These are phyloP conservation scores for Mycena capillaripes DNA, from an alignment of 768 basidiomycete species.

Conservation along the genomic window DNA sequence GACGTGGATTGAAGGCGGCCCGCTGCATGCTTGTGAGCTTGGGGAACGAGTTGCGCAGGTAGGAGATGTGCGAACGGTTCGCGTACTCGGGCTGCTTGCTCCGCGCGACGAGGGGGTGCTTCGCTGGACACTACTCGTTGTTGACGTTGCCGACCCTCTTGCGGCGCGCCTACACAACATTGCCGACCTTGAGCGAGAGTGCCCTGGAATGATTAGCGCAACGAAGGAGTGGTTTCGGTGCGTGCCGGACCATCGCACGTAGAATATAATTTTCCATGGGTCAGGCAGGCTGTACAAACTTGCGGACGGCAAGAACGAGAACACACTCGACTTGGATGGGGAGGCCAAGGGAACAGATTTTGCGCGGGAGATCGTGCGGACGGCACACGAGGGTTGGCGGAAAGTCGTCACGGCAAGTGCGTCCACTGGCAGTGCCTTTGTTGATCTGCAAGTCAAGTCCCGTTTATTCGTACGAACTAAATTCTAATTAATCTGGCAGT, in stretches of 20 bases:
- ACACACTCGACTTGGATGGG: conserved; percentile 85
- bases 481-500: conserved; percentile 50
- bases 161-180: conserved; percentile 84
- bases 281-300: conserved; percentile 66
- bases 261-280: not conserved
- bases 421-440: not conserved
- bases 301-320: conserved; percentile 80
- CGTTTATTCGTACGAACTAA: not conserved
- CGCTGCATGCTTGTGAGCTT: conserved; percentile 83
- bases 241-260: not conserved
- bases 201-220: conserved; percentile 82
- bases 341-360: conserved; percentile 90
- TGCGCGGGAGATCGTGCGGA: conserved; percentile 84
- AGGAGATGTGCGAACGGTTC: conserved; percentile 88
- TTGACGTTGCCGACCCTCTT: conserved; percentile 83
- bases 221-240: conserved; percentile 90
- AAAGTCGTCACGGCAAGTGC: conserved; percentile 61
- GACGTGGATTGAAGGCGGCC: conserved; percentile 30
- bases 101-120: conserved; percentile 88
- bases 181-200: conserved; percentile 86
- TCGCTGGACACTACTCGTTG: conserved; percentile 89
- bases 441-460: conserved; percentile 20
- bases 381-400: conserved; percentile 87
- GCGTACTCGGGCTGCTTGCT: conserved; percentile 90
- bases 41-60: conserved; percentile 84